Conservation (phyloP, 2,329 filamentous ascomycete species). For the Pseudogymnoascus sp. region DNA sequence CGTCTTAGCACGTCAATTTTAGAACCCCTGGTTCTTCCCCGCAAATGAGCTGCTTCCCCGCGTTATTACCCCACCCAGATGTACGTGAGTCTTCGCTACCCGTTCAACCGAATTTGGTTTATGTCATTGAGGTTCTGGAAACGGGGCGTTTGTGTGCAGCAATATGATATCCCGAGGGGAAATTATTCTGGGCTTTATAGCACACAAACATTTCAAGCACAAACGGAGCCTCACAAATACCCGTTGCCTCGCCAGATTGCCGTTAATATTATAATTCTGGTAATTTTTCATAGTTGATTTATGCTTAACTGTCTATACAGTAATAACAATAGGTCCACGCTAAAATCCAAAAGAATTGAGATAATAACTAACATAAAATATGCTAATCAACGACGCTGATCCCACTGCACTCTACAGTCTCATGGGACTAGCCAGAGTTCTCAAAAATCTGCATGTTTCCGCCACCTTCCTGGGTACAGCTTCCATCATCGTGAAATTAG, state of each 20-base stretch:
- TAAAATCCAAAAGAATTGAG: too few species aligned
- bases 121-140: not conserved
- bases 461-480: slow-evolving; percentile 19
- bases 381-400: not conserved
- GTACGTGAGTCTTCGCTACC: not conserved
- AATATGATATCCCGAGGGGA: too few species aligned
- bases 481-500: slow-evolving; percentile 25
- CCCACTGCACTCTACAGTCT: not conserved
- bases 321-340: too few species aligned
- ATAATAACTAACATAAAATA: too few species aligned
- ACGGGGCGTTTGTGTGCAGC: not conserved
- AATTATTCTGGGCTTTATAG: too few species aligned
- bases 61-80: not conserved
- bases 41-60: not conserved
- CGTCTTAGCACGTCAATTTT: not conserved
- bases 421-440: slow-evolving; percentile 17
- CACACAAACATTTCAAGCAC: too few species aligned
- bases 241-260: too few species aligned
- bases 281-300: too few species aligned
- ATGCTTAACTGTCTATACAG: too few species aligned
- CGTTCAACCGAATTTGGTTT: not conserved
- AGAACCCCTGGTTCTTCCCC: not conserved
- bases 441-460: slow-evolving; percentile 25
- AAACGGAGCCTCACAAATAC: too few species aligned
- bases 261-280: too few species aligned